Base-by-base conservation (phyloP, 768 basidiomycete species). In the Lanmaoa rubissima region DNA sequence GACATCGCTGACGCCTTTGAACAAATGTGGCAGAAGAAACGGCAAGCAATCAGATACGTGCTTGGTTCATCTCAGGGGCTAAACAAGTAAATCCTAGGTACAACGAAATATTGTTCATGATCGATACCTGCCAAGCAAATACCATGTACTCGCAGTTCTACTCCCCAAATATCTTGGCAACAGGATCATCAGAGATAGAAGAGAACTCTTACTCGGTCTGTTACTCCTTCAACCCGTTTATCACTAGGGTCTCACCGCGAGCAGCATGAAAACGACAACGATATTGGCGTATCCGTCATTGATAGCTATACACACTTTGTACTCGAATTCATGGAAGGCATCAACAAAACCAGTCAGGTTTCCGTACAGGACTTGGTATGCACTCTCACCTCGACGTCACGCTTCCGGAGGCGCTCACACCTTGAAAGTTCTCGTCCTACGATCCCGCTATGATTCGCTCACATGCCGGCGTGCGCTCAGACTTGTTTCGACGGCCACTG, bases 1-100 rank as follows among this genome's bases (percentile, higher is more conserved):
- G 97, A 98, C 69, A 83, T 98, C n/a, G 96, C 96, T 0, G 96
- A 98, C 69, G 95, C 97, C 2, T 90, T 98, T 58, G 94, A 94
- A 71, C 95, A 98, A 74, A 99, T 99, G 96, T 94, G 88, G 79
- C 90, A 95, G 70, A 98, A 98, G 80, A 88, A 89, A 69, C 78
- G 95, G 94, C 90, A 55, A 43, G 81, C 5, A 21, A 16, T 11
- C 13, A 46, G 10, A 39, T 35, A 8, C 16, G 3, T 46, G 7
- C 24, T 1, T 3, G 14, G 19, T 7, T n/a, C 35, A 19, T 21
- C 44, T 40, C 34, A 17, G 40, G 40, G 2, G 26, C 32, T 43
- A 16, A 31, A 46, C 4, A 63, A 88, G 87, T 52, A 16, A n/a
- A 35, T 28, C n/a, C 17, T 32, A 69, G 68, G 3, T 99, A 98